Evolutionary conservation across 805 yeast genomes (phyloP), one percentile per base, ranked within the genome.

Genomic region (Saccharomycopsis olivae): DNA sequence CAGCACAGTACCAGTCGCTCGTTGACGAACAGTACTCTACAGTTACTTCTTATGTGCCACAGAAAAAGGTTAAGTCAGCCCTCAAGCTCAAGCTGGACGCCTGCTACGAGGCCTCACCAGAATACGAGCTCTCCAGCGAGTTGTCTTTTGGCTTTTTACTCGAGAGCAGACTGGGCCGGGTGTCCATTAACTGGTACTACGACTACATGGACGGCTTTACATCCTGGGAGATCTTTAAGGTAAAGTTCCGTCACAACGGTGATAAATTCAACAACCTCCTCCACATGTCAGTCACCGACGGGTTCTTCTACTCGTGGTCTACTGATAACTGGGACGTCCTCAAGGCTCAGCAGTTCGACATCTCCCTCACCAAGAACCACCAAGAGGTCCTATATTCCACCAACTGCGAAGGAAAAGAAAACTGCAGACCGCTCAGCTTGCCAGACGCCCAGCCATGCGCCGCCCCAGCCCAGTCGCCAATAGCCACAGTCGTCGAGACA

Each of bases 141-240:
- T n/a, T n/a, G n/a, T n/a, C n/a, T n/a, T n/a, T n/a, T n/a, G n/a
- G n/a, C n/a, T n/a, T n/a, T n/a, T n/a, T n/a, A n/a, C n/a, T n/a
- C n/a, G n/a, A n/a, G n/a, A n/a, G n/a, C n/a, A n/a, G n/a, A n/a
- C n/a, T n/a, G n/a, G n/a, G n/a, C n/a, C n/a, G n/a, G n/a, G n/a
- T n/a, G n/a, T n/a, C n/a, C n/a, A 35, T 43, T 29, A 35, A 35
- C 21, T 43, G 43, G 43, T 43, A 35, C 27, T 43, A 39, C 32
- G 40, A 38, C 16, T 21, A 42, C 24, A 10, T 20, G 8, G 17
- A 20, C 14, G 25, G 11, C 24, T 30, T 14, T 14, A 17, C 11
- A 9, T 24, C 11, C 27, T n/a, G 14, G 18, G 23, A 40, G 11
- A 19, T 35, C 5, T 35, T 37, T 15, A 39, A 44, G 20, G 29